Conservation (phyloP, 129 eudicot species). For the Tagetes patula region DNA sequence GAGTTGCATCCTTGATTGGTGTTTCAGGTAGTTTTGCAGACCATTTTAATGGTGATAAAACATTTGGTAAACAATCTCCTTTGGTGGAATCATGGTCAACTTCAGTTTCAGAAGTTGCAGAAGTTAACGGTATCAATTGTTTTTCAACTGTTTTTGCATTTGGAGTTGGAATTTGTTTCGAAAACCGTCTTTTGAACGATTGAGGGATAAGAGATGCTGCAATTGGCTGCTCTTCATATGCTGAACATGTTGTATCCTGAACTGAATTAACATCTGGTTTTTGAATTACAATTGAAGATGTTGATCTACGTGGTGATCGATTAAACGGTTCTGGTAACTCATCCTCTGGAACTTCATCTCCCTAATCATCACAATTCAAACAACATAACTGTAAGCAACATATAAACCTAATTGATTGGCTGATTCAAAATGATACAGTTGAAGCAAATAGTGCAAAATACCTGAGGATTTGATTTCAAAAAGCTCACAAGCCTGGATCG, state of each 20-base stretch:
- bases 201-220: conserved; percentile 56
- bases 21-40: conserved; percentile 43
- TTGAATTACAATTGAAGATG: conserved; percentile 1
- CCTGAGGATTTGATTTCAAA: conserved; percentile 66
- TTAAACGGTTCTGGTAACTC: conserved; percentile 60
- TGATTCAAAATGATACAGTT: not conserved
- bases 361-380: conserved; percentile 34
- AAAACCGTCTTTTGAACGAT: conserved; percentile 55
- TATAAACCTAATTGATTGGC: not conserved
- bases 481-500: conserved; percentile 58
- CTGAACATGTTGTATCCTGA: not conserved
- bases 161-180: conserved; percentile 22
- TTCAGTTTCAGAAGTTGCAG: not conserved
- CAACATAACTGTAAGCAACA: not conserved
- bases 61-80: conserved; percentile 14
- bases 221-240: conserved; percentile 11
- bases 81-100: not conserved
- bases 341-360: conserved; percentile 70
- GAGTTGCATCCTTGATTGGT: conserved; percentile 56
- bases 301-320: conserved; percentile 27
- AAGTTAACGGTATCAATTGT: not conserved
- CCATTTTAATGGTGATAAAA: conserved; percentile 22
- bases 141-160: conserved; percentile 17
- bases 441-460: conserved; percentile 20
- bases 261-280: not conserved